phyloP scores from a whole-genome alignment of 495 filamentous ascomycete species.

The Trichoderma orchidacearum region DNA sequence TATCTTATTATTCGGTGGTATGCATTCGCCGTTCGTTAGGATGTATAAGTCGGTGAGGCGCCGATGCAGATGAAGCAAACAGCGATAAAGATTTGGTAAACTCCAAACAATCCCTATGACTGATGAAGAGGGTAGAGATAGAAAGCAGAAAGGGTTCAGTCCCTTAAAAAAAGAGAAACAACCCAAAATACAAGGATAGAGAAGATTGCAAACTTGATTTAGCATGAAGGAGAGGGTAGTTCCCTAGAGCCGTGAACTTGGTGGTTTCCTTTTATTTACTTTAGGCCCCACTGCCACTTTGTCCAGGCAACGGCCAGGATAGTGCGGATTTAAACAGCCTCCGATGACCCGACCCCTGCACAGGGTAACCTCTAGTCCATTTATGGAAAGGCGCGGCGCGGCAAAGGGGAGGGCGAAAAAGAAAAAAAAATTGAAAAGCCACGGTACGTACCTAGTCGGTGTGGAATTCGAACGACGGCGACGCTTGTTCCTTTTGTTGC shows the following conservation, averaged over 20 bases:
- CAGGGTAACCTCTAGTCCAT: background rate
- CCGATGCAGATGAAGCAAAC: too few species aligned
- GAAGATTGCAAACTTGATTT: background rate
- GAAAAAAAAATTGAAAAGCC: constrained; percentile 7
- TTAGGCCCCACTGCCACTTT: background rate
- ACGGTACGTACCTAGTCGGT: constrained; percentile 1
- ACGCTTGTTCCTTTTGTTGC: background rate
- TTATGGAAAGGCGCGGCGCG: constrained; percentile 13
- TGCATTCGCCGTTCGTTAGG: background rate
- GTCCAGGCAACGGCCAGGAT: background rate
- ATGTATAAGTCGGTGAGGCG: constrained; percentile 5
- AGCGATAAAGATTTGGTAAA: too few species aligned
- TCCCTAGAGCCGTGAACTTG: too few species aligned
- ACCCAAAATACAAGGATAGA: constrained; percentile 2
- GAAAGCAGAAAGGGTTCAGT: too few species aligned
- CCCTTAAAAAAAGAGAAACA: too few species aligned
- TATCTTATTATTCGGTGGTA: background rate
- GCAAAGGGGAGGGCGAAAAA: constrained; percentile 3
- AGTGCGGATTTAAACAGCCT: background rate
- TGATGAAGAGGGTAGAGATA: too few species aligned
- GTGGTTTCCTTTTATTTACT: constrained; percentile 6
- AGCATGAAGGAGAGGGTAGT: constrained; percentile 11
- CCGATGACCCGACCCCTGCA: background rate
- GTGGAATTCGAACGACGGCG: background rate
- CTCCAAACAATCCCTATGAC: too few species aligned